Percentiles rank a stretch among this genome's conserved stretches.
phyloP scores from a whole-genome alignment of 306 rosid genomes.

The Sophora flavescens region DNA sequence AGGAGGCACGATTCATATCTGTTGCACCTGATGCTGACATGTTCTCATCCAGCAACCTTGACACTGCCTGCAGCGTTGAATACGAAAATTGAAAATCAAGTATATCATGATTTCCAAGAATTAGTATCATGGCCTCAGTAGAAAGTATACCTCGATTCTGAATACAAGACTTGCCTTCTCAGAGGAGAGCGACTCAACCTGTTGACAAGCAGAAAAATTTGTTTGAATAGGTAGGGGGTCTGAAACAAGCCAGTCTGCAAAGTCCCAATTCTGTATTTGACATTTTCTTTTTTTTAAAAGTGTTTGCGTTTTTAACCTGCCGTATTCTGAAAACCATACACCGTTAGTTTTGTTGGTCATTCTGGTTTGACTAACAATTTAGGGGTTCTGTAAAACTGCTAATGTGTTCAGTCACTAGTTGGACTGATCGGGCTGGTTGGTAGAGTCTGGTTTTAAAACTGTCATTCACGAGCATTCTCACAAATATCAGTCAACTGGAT shows the following conservation, averaged over 20 bases:
- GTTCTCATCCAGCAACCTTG: conserved; percentile 84
- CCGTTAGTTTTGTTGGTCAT: not conserved
- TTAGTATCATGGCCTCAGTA: conserved; percentile 31
- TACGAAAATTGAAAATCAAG: conserved; percentile 31
- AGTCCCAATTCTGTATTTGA: conserved; percentile 18
- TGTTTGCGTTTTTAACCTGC: not conserved
- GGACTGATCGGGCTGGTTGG: conserved; percentile 30
- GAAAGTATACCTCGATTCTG: conserved; percentile 80
- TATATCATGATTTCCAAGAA: conserved; percentile 1
- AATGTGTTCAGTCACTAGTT: conserved; percentile 19
- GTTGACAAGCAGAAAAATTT: conserved; percentile 49
- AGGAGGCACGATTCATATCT: conserved; percentile 50
- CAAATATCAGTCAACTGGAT: conserved; percentile 30
- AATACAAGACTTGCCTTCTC: conserved; percentile 86
- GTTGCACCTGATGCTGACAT: conserved; percentile 51
- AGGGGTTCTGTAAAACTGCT: conserved; percentile 18
- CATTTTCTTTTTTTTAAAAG: not conserved
- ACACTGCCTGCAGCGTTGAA: conserved; percentile 64
- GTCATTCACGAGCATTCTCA: conserved; percentile 5
- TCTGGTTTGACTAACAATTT: conserved; percentile 24
- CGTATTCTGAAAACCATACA: conserved; percentile 30
- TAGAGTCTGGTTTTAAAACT: conserved; percentile 32
- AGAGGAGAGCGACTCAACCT: conserved; percentile 97
- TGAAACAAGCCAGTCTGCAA: conserved; percentile 10
- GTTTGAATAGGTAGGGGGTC: conserved; percentile 28